phyloP scores from a whole-genome alignment of 768 basidiomycete genomes.

The Mycena rebaudengoi region DNA sequence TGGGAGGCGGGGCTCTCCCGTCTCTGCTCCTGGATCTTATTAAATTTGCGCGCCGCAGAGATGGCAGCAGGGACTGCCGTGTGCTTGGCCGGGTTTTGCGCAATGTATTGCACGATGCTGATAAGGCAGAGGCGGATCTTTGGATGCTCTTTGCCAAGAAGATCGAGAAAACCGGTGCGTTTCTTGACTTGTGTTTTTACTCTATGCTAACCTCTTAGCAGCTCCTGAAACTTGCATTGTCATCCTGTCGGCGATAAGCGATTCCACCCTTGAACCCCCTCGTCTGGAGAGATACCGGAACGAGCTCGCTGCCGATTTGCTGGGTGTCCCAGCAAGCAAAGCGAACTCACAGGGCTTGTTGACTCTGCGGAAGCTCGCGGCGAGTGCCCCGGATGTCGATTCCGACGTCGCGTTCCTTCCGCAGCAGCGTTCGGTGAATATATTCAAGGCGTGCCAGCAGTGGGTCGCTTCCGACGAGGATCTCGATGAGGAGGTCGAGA shows the following conservation, averaged over 20 bases:
- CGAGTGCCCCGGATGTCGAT: constrained; percentile 79
- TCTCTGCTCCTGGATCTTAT: constrained; percentile 42
- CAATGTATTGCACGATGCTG: constrained; percentile 65
- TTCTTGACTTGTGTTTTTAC: not conserved
- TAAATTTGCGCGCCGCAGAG: constrained; percentile 40
- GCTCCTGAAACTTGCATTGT: constrained; percentile 77
- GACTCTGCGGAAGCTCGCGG: constrained; percentile 71
- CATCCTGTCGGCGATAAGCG: constrained; percentile 68
- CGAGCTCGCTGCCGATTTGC: constrained; percentile 84
- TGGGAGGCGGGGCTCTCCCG: constrained; percentile 33
- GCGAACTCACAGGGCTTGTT: constrained; percentile 77
- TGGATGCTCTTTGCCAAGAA: constrained; percentile 80
- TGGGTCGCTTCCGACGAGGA: constrained; percentile 78
- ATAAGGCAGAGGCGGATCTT: constrained; percentile 71
- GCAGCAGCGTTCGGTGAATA: constrained; percentile 84
- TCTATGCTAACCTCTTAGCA: constrained; percentile 36
- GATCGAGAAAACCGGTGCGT: constrained; percentile 68
- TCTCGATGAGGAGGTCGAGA: constrained; percentile 81
- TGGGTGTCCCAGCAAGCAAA: constrained; percentile 68
- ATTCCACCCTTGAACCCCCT: constrained; percentile 71
- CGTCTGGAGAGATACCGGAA: constrained; percentile 86
- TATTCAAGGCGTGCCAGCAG: constrained; percentile 83
- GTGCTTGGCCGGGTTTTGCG: constrained; percentile 69
- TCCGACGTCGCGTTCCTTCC: constrained; percentile 87
- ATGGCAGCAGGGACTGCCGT: constrained; percentile 63